phyloP scores from a whole-genome alignment of 495 filamentous ascomycete genomes.

The Sordaria brevicollis region DNA sequence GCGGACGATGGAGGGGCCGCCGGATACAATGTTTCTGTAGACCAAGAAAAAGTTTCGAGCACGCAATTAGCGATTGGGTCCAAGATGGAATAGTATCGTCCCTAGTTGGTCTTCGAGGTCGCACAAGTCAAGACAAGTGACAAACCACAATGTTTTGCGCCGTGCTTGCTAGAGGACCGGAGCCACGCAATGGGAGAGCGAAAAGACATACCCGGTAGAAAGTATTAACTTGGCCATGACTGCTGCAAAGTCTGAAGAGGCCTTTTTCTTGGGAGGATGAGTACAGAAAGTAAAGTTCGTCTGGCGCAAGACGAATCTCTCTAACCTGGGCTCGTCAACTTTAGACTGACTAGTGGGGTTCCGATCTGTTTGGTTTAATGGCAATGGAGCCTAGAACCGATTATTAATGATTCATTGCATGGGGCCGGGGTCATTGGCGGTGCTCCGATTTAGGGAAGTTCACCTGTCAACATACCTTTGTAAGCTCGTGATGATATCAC shows the following conservation, averaged over 20 bases:
- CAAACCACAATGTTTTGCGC: background rate
- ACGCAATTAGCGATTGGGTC: conserved; percentile 12
- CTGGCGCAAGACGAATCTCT: background rate
- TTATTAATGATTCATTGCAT: background rate
- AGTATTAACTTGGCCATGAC: conserved; percentile 71
- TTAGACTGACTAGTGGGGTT: background rate
- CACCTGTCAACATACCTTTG: background rate
- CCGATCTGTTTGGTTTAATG: background rate
- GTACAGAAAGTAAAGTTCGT: background rate
- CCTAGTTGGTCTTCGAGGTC: background rate
- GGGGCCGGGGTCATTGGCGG: background rate
- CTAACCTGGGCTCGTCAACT: background rate
- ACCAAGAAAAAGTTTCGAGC: conserved; percentile 2
- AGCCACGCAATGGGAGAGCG: background rate
- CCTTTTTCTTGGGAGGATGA: background rate
- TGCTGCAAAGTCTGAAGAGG: background rate
- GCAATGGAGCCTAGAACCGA: background rate
- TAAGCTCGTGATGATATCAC: background rate
- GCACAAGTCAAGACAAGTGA: background rate
- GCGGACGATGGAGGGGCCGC: conserved; percentile 68
- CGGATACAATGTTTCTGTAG: conserved; percentile 82
- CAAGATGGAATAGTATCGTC: background rate
- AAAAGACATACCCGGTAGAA: conserved; percentile 63
- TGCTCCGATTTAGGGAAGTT: background rate
- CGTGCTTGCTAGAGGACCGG: background rate